These are phyloP conservation scores for Malania oleifera DNA, from an alignment of 164 flowering plant species.

Conservation along the genomic window DNA sequence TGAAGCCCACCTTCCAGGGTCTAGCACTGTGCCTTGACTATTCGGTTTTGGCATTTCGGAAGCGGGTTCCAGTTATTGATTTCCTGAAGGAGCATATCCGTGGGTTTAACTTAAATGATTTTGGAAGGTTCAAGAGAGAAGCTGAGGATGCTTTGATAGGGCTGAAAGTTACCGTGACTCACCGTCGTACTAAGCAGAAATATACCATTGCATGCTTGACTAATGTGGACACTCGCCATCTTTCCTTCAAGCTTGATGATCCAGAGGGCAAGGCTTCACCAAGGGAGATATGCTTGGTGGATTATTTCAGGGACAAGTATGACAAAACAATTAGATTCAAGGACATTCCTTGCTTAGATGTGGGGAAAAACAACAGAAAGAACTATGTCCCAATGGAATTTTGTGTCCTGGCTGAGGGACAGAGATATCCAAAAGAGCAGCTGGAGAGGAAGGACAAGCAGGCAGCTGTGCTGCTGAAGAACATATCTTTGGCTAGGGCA, in stretches of 20 bases:
- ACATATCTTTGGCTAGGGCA: slow-evolving; percentile 31
- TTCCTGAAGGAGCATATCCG: slow-evolving; percentile 40
- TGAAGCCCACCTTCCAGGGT: slow-evolving; percentile 62
- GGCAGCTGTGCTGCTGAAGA: slow-evolving; percentile 25
- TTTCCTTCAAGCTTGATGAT: slow-evolving; percentile 26
- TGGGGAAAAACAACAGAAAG: slow-evolving; percentile 35
- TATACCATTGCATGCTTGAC: slow-evolving; percentile 47
- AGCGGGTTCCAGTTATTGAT: slow-evolving; percentile 44
- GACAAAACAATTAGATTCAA: slow-evolving; percentile 23
- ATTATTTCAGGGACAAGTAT: slow-evolving; percentile 51
- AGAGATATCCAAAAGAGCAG: slow-evolving; percentile 53
- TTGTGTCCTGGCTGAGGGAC: slow-evolving; percentile 65
- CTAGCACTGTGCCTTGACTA: slow-evolving; percentile 52
- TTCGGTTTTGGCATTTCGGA: slow-evolving; percentile 50
- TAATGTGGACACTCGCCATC: slow-evolving; percentile 9
- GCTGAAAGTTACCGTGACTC: slow-evolving; percentile 59
- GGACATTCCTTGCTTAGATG: slow-evolving; percentile 62
- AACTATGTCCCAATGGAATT: slow-evolving; percentile 78
- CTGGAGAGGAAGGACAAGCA: slow-evolving; percentile 14
- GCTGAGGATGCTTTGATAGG: slow-evolving; percentile 37
- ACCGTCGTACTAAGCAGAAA: slow-evolving; percentile 52
- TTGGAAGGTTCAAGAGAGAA: slow-evolving; percentile 6
- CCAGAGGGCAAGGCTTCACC: slow-evolving; percentile 26
- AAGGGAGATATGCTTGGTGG: slow-evolving; percentile 23
- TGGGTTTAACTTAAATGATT: slow-evolving; percentile 14